Conservation (phyloP, 768 basidiomycete species). For the Asterophora parasitica region DNA sequence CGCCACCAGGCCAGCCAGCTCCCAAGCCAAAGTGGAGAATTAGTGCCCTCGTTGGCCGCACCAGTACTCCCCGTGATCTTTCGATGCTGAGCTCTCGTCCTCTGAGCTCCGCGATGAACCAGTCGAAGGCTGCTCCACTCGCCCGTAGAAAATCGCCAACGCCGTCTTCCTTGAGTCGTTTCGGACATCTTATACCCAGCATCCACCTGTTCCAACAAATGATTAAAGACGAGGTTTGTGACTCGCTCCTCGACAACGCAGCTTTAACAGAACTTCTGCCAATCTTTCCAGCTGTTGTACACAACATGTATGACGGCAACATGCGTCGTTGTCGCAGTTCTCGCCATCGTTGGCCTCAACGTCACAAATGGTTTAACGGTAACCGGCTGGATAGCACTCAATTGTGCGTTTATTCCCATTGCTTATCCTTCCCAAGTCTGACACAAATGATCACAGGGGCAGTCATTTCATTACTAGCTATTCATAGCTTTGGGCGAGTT, state of each 20-base stretch:
- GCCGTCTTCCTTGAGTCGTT: conserved; percentile 33
- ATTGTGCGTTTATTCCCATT: conserved; percentile 37
- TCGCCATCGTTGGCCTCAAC: conserved; percentile 48
- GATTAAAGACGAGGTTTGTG: conserved; percentile 58
- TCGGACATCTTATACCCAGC: conserved; percentile 46
- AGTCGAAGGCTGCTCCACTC: background rate
- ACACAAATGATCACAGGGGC: conserved; percentile 35
- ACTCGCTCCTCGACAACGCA: background rate
- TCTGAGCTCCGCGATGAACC: background rate
- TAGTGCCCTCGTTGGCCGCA: background rate
- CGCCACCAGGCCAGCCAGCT: conserved; percentile 1
- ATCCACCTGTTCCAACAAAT: conserved; percentile 52
- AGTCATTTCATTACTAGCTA: conserved; percentile 48
- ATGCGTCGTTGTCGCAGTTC: conserved; percentile 42
- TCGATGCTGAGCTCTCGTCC: background rate
- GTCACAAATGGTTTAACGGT: conserved; percentile 40
- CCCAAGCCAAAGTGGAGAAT: conserved; percentile 2
- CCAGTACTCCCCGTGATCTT: background rate
- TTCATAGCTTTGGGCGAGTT: conserved; percentile 58
- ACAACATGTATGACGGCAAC: conserved; percentile 48
- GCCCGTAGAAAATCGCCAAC: conserved; percentile 20
- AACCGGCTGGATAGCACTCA: conserved; percentile 48
- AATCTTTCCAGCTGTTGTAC: conserved; percentile 40
- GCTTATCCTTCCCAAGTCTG: too few species aligned
- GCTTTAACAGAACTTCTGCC: background rate